These are phyloP conservation scores for Limnanthes douglasii DNA, from an alignment of 345 rosid species.

Conservation along the genomic window DNA sequence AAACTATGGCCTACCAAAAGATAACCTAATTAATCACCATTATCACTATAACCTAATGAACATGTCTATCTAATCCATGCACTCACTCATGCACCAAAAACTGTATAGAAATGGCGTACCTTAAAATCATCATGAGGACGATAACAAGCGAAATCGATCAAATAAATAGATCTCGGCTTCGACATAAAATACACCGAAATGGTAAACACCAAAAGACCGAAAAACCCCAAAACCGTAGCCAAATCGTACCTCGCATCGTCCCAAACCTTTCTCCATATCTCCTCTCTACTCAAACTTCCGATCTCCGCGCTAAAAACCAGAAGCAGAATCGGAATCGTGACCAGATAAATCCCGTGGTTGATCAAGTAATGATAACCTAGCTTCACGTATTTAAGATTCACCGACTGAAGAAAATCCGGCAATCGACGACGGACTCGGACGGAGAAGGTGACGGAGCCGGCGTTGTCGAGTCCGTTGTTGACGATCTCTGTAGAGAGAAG, in stretches of 20 bases:
- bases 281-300: slow-evolving; percentile 71
- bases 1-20: too few species aligned
- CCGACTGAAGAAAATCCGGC: slow-evolving; percentile 92
- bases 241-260: slow-evolving; percentile 61
- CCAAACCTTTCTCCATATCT: slow-evolving; percentile 79
- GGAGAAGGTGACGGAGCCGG: slow-evolving; percentile 77
- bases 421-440: slow-evolving; percentile 81
- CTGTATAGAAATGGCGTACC: too few species aligned
- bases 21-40: too few species aligned
- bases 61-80: too few species aligned
- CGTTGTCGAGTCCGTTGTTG: slow-evolving; percentile 79
- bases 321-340: slow-evolving; percentile 68
- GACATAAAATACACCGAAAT: slow-evolving; percentile 69
- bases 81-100: too few species aligned
- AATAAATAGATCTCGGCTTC: slow-evolving; percentile 71
- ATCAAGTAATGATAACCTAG: slow-evolving; percentile 94
- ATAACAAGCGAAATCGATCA: slow-evolving; percentile 73
- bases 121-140: slow-evolving; percentile 68
- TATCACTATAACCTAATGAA: too few species aligned
- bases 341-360: slow-evolving; percentile 83
- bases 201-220: slow-evolving; percentile 56
- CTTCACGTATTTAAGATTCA: slow-evolving; percentile 85
- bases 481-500: slow-evolving; percentile 85
- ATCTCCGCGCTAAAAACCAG: slow-evolving; percentile 80
- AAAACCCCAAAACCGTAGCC: slow-evolving; percentile 48